Evolutionary conservation across 345 rosid genomes (phyloP), one percentile per base, ranked within the genome.

Genomic region (Mangifera indica): DNA sequence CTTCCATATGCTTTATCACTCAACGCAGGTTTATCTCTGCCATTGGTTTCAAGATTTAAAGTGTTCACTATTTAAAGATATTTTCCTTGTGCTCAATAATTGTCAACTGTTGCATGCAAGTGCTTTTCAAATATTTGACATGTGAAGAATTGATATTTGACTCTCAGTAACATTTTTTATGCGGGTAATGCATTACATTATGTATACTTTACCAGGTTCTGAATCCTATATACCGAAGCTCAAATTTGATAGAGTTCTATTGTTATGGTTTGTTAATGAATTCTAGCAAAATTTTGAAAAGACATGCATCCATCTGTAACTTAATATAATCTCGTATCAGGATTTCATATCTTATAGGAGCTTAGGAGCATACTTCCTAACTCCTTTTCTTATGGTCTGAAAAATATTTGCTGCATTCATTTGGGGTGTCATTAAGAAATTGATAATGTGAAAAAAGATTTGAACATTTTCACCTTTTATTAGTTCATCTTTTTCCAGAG

Each of bases 1-100:
- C 84, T 94, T 89, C 89, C 90, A 90, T 78, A 84, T 89, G 67
- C 93, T 94, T 73, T 92, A 92, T 83, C 97, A 92, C 79, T 87
- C 97, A 44, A 90, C 95, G 73, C 97, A 92, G 97, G 98, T 91
- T 73, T 73, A 42, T 63, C 76, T 56, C 63, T 44, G 52, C 14
- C 21, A 60, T 71, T 71, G 29, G 26, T 63, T 52, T 80, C 59
- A 9, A 24, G 56, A 44, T 63, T 11, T 32, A 22, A 37, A 7
- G 17, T 55, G 45, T 51, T 59, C 37, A 53, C 69, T 20, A 17
- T 59, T 46, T 59, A 26, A 44, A 26, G 40, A 66, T 10, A 18
- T 29, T 46, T 45, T 14, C 29, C 10, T 22, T 13, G 1, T 32
- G 46, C 21, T 40, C 34, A 60, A 60, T 46, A 60, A 29, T 71